phyloP scores from a whole-genome alignment of 169 alveolate species.

The Cryptosporidium baileyi region DNA sequence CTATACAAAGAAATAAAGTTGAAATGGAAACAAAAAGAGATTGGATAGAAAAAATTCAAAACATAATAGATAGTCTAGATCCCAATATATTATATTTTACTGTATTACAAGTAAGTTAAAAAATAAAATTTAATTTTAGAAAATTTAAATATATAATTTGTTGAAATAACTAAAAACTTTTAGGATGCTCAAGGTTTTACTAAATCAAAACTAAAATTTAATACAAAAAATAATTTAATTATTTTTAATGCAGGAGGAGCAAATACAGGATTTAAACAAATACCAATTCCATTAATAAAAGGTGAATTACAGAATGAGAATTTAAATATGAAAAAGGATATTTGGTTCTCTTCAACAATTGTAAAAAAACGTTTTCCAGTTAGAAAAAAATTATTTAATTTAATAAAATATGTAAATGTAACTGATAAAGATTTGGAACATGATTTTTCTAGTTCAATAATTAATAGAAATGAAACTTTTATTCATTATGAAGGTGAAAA shows the following conservation, averaged over 20 bases:
- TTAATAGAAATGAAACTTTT: neutral
- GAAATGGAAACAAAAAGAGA: neutral
- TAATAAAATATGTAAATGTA: neutral
- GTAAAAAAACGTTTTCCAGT: conserved; percentile 64
- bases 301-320: conserved; percentile 58
- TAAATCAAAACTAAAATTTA: conserved; percentile 33
- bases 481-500: conserved; percentile 60
- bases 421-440: conserved; percentile 6
- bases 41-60: conserved; percentile 15
- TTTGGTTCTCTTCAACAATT: conserved; percentile 61
- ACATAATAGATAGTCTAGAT: neutral
- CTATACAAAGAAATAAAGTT: conserved; percentile 56
- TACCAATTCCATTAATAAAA: conserved; percentile 66
- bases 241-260: conserved; percentile 71
- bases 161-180: neutral
- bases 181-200: conserved; percentile 72
- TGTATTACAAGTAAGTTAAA: conserved; percentile 62
- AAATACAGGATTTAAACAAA: conserved; percentile 23
- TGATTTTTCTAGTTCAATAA: neutral
- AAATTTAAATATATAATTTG: neutral
- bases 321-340: conserved; percentile 1
- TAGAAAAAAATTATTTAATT: conserved; percentile 45
- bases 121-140: neutral
- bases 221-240: conserved; percentile 4
- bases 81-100: conserved; percentile 37